Evolutionary conservation across 2,329 filamentous ascomycete species (phyloP), one percentile per base, ranked within the genome.

Genomic region (Aspergillus fumigatus): DNA sequence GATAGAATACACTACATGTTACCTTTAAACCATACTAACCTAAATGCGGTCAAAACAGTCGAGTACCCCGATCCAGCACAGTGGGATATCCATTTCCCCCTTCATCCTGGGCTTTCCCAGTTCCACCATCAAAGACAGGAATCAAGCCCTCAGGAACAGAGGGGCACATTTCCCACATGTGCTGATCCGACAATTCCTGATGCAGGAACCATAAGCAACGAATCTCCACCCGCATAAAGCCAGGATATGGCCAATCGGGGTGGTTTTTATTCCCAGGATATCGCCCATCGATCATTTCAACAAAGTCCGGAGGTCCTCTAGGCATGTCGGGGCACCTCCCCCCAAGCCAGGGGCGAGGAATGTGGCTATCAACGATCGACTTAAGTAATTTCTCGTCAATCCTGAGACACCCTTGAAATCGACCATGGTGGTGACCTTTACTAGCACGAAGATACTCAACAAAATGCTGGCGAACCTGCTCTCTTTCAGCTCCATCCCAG

Each of bases 101-200:
- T 40, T 53, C 51, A 32, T 53, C 51, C 10, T 53, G 51, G 27
- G 43, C 38, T 48, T 53, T 32, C 41, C 41, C 40, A 38, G 27
- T 53, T 53, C 40, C 40, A 53, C 51, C 23, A 32, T 53, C 51
- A 53, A 48, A 48, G 19, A 53, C 51, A 19, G 51, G 51, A 25
- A 53, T 53, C 32, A 48, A 48, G 27, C 25, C 41, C 27, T 48
- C 26, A 21, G 51, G 25, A 53, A 53, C 51, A 25, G 41, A 40
- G 51, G 43, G 41, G 14, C 26, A 48, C 25, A 48, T 23, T 45
- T 53, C 41, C 40, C 23, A 35, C 51, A 53, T 53, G 19, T 48
- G 19, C 27, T 21, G 23, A 17, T 3, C 2, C n/a, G 14, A 19
- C 25, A 48, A 53, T 14, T 14, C 26, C 19, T 1, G 23, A 32